A percentile compares a stretch with the other conserved stretches of the same genome.
These are phyloP conservation scores for Aegilops sharonensis DNA, from an alignment of 176 grass and related monocot genomes.

Conservation along the genomic window DNA sequence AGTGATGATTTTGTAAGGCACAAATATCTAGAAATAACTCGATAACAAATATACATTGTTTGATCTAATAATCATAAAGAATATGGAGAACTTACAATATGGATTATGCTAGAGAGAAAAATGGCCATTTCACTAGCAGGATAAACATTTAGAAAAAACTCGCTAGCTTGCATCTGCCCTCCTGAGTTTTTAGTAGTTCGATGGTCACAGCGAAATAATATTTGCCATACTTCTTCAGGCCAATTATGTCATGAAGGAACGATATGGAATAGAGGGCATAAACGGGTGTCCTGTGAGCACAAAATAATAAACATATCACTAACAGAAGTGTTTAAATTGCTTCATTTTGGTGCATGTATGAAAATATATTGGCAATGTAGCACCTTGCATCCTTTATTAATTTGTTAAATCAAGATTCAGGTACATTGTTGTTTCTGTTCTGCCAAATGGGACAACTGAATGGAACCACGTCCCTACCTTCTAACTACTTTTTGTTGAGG, in stretches of 20 bases:
- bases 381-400: not conserved
- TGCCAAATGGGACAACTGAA: not conserved
- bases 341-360: not conserved
- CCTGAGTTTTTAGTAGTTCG: not conserved
- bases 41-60: not conserved
- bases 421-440: not conserved
- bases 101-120: not conserved
- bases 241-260: not conserved
- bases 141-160: not conserved
- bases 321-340: not conserved
- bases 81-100: not conserved
- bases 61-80: not conserved
- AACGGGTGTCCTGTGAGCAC: not conserved
- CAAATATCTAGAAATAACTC: not conserved
- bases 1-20: not conserved
- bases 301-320: not conserved
- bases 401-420: not conserved
- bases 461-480: not conserved
- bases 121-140: not conserved
- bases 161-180: not conserved
- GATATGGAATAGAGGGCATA: not conserved
- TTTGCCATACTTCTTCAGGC: not conserved
- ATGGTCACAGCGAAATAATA: not conserved
- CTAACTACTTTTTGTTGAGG: not conserved
- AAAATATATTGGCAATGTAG: not conserved